Percentiles rank a stretch among this genome's conserved stretches.
Conservation (phyloP, 1,284 basidiomycete genomes). For the Cutaneotrichosporon sp. region DNA sequence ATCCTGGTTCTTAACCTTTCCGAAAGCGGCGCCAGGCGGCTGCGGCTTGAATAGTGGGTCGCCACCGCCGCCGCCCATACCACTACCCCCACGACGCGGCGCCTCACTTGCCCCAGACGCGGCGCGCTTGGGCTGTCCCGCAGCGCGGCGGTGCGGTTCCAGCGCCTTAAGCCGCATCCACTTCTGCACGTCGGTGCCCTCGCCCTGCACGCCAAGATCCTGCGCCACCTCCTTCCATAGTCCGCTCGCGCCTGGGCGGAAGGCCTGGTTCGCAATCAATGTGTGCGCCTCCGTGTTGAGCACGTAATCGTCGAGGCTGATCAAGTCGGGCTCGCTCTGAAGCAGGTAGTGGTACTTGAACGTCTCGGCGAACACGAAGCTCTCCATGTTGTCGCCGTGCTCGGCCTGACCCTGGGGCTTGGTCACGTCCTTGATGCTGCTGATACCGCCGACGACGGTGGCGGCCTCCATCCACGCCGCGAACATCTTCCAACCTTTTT, state of each 20-base stretch:
- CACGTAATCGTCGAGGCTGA: constrained; percentile 61
- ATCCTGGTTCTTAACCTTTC: background rate
- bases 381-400: constrained; percentile 54
- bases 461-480: constrained; percentile 57
- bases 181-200: constrained; percentile 52
- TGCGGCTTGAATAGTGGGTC: constrained; percentile 12
- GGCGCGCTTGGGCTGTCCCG: background rate
- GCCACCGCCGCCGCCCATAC: constrained; percentile 38
- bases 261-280: constrained; percentile 40
- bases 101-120: background rate
- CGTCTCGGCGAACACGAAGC: constrained; percentile 60
- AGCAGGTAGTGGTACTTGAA: constrained; percentile 57
- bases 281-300: constrained; percentile 58
- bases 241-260: constrained; percentile 36
- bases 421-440: constrained; percentile 55
- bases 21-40: constrained; percentile 1
- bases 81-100: constrained; percentile 21
- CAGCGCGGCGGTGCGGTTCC: constrained; percentile 10
- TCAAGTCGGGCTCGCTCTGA: constrained; percentile 57
- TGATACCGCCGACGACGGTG: constrained; percentile 51
- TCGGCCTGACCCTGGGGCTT: constrained; percentile 27
- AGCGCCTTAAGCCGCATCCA: constrained; percentile 35
- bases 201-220: constrained; percentile 40
- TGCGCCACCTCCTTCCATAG: constrained; percentile 37
- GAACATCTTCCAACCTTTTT: constrained; percentile 63